Evolutionary conservation across 2,329 filamentous ascomycete species (phyloP), one percentile per base, ranked within the genome.

Genomic region (Fusarium graminum): DNA sequence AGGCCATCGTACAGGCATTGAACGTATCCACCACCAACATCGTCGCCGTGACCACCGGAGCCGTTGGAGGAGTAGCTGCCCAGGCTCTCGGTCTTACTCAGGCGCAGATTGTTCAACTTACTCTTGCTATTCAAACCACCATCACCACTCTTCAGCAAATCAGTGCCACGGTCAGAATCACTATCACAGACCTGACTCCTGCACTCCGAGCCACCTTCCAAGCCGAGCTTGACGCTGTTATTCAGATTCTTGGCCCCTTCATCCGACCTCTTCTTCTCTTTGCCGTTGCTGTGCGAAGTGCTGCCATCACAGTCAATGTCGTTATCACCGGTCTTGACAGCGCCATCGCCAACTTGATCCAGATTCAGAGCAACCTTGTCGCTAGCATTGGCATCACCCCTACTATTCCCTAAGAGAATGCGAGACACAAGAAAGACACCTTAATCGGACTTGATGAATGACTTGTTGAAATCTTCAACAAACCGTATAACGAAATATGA

Each of bases 11-110:
- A 4, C 6, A 41, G 2, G 61, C 52, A 10, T 4, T 68, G 3
- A 11, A 8, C 7, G 1, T 1, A 12, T 53, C 65, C 5, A 63
- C 60, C 6, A 17, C 4, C 1, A 10, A 8, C 4, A 65, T 68
- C 32, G 36, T 52, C 17, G 13, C 17, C 3, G 60, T 66, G 28
- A 68, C 65, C 10, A 66, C 49, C 1, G 65, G 52, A 4, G 42
- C 65, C 19, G 49, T 11, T 8, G 65, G 65, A 16, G 66, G 60
- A 11, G 32, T 68, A 4, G 42, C 3, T 0, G 41, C 1, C 1
- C 39, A 44, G 25, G 62, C 44, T 1, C 6, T 42, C 13, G 49
- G 44, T 6, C 17, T 68, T 10, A 52, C 52, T 2, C 10, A 32
- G 19, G 9, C 36, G 10, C 56, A 68, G 14, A 42, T 68, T n/a